Conservation (phyloP, 148 eudicot species). For the Hydrangea macrophylla region DNA sequence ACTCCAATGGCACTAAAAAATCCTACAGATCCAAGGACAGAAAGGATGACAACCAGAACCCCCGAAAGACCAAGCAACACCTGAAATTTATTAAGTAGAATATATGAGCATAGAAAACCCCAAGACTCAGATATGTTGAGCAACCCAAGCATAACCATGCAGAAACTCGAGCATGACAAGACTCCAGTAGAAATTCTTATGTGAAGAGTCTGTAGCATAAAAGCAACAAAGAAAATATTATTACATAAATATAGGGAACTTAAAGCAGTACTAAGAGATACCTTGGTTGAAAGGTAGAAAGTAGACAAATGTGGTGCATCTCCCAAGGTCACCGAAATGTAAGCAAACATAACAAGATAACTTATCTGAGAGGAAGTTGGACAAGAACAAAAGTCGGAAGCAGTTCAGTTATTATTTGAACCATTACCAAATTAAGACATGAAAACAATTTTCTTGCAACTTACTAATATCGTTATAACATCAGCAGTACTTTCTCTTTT, state of each 20-base stretch:
- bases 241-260: neutral
- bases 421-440: neutral
- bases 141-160: neutral
- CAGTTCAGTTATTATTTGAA: neutral
- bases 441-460: conserved; percentile 5
- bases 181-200: neutral
- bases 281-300: conserved; percentile 56
- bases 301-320: conserved; percentile 39
- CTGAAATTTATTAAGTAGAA: conserved; percentile 23
- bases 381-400: conserved; percentile 10
- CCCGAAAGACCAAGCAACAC: conserved; percentile 68
- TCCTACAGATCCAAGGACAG: conserved; percentile 66
- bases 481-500: conserved; percentile 67
- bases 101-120: neutral
- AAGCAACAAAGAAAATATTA: neutral
- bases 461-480: conserved; percentile 55
- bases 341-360: conserved; percentile 72
- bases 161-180: neutral
- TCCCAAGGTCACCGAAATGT: conserved; percentile 59
- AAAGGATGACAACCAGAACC: conserved; percentile 52
- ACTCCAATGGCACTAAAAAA: conserved; percentile 64
- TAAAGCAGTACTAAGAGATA: conserved; percentile 17
- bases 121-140: neutral
- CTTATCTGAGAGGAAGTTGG: conserved; percentile 39
- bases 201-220: neutral